These are phyloP conservation scores for Fonsecaea erecta DNA, from an alignment of 2,329 filamentous ascomycete genomes.

Conservation along the genomic window DNA sequence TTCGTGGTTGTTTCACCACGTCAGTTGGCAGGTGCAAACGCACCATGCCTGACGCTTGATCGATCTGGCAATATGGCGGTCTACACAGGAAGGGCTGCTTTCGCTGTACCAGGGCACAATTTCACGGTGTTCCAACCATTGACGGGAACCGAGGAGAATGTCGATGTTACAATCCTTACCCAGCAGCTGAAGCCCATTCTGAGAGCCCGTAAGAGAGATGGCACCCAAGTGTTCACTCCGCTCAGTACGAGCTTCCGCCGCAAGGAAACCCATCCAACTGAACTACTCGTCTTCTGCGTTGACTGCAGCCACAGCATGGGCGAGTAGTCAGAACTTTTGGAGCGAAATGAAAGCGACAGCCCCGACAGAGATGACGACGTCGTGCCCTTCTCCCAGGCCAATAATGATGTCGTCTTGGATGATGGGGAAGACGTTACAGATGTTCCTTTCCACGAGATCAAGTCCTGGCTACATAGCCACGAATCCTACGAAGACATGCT, in stretches of 20 bases:
- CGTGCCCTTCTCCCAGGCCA: background rate
- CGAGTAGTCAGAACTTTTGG: slow-evolving; percentile 40
- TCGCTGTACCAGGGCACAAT: slow-evolving; percentile 42
- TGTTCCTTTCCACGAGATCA: slow-evolving; percentile 12
- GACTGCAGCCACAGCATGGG: slow-evolving; percentile 45
- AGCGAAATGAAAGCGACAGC: slow-evolving; percentile 36
- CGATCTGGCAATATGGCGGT: slow-evolving; percentile 43
- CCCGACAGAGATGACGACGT: background rate
- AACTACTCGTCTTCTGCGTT: slow-evolving; percentile 45
- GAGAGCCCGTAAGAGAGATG: slow-evolving; percentile 40
- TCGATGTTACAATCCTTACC: slow-evolving; percentile 44
- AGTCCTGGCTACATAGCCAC: slow-evolving; percentile 16
- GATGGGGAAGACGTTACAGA: slow-evolving; percentile 17
- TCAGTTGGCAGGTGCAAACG: slow-evolving; percentile 39
- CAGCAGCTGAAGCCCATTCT: slow-evolving; percentile 45
- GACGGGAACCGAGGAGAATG: slow-evolving; percentile 39
- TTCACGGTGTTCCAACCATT: slow-evolving; percentile 43
- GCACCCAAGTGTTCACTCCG: slow-evolving; percentile 44
- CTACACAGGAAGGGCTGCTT: slow-evolving; percentile 44
- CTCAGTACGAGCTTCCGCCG: slow-evolving; percentile 40
- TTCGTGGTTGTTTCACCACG: slow-evolving; percentile 41
- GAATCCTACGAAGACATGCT: slow-evolving; percentile 22
- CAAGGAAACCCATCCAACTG: slow-evolving; percentile 41
- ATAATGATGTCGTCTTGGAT: slow-evolving; percentile 1
- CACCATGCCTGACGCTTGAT: slow-evolving; percentile 45